Percentiles rank a stretch among this genome's conserved stretches.
Evolutionary conservation across 2,329 filamentous ascomycete species (phyloP).

Genomic region (Microcyclosporella mali): DNA sequence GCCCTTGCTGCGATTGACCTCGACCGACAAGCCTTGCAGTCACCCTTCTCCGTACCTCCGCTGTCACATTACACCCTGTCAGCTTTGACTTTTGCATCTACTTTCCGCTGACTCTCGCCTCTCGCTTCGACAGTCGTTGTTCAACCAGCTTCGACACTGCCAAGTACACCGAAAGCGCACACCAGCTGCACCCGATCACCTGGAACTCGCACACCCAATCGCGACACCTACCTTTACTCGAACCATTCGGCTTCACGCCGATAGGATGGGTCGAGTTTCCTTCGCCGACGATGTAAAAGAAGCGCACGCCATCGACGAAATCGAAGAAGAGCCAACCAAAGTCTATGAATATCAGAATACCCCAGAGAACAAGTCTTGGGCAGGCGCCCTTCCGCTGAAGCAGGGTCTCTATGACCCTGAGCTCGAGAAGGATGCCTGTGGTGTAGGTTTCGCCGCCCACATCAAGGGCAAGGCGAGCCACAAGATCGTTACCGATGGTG

Average conservation of each 20-base stretch:
- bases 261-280: conserved; percentile 50
- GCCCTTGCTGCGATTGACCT: conserved; percentile 5
- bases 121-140: not conserved
- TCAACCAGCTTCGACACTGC: too few relatives aligned
- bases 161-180: too few relatives aligned
- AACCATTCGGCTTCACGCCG: conserved; percentile 44
- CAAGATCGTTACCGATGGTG: conserved; percentile 98
- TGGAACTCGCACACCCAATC: too few relatives aligned
- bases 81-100: not conserved
- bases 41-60: not conserved
- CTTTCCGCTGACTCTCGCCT: conserved; percentile 2
- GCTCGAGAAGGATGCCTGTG: conserved; percentile 97
- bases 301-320: conserved; percentile 36
- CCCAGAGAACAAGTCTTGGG: conserved; percentile 84
- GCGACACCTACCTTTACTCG: conserved; percentile 10
- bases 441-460: conserved; percentile 97
- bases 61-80: too few relatives aligned
- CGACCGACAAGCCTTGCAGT: not conserved
- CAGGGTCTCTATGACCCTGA: conserved; percentile 96
- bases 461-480: conserved; percentile 97
- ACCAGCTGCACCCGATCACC: too few relatives aligned
- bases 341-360: conserved; percentile 78
- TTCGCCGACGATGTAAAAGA: conserved; percentile 47
- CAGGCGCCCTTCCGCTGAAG: conserved; percentile 90
- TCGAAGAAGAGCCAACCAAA: conserved; percentile 51